Percentiles rank a stretch among this genome's conserved stretches.
Evolutionary conservation across 495 filamentous ascomycete species (phyloP).

Genomic region (Halenospora varia): DNA sequence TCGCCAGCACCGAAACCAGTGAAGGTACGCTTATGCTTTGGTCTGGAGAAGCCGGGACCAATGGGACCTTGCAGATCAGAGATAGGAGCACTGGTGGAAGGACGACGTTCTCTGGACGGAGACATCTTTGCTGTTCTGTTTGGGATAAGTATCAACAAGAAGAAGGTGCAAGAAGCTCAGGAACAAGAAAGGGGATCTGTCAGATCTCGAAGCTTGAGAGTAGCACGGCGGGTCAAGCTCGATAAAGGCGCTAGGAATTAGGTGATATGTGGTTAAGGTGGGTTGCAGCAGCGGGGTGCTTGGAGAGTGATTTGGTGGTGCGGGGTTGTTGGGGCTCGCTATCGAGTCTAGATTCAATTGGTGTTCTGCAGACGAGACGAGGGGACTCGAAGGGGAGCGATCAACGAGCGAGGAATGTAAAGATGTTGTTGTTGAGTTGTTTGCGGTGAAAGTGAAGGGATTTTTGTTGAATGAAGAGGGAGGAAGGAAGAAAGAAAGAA

Average conservation of each 20-base stretch:
- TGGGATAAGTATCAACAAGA: neutral
- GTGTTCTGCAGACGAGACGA: neutral
- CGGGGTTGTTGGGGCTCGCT: neutral
- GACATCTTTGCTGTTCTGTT: conserved; percentile 13
- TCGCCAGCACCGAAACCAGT: conserved; percentile 87
- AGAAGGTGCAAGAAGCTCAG: neutral
- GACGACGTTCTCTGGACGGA: conserved; percentile 54
- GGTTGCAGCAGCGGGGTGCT: neutral
- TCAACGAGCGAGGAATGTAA: neutral
- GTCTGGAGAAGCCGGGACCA: conserved; percentile 65
- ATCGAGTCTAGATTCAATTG: neutral
- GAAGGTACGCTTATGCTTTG: conserved; percentile 92
- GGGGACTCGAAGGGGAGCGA: neutral
- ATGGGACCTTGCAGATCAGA: conserved; percentile 78
- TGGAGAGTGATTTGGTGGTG: neutral
- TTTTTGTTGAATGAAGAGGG: neutral
- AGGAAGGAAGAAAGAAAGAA: neutral
- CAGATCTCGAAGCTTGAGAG: neutral
- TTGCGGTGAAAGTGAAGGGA: neutral
- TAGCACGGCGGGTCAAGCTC: neutral
- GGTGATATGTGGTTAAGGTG: conserved; percentile 4
- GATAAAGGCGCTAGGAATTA: neutral
- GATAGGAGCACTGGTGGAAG: conserved; percentile 76
- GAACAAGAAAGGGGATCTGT: neutral
- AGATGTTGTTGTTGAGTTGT: neutral